Percentiles rank a stretch among this genome's conserved stretches.
These are phyloP conservation scores for Apiospora phragmitis DNA, from an alignment of 2,329 filamentous ascomycete species.

Conservation along the genomic window DNA sequence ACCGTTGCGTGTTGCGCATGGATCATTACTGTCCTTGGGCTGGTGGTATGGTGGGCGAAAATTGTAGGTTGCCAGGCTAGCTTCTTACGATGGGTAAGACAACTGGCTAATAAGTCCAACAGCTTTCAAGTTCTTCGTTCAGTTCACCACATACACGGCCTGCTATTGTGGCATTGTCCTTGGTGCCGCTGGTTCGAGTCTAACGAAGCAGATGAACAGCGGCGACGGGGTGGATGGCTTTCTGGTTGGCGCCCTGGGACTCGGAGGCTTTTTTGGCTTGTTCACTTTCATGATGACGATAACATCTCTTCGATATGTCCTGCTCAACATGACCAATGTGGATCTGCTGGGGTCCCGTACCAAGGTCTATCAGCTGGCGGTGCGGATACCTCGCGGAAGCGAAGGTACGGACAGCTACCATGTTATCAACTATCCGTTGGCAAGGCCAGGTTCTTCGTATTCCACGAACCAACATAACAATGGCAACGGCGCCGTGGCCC, in stretches of 20 bases:
- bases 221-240: constrained; percentile 51
- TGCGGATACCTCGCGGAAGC: constrained; percentile 62
- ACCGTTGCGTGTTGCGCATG: constrained; percentile 83
- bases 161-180: constrained; percentile 67
- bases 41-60: constrained; percentile 89
- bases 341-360: constrained; percentile 67
- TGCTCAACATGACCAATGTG: constrained; percentile 80
- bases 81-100: constrained; percentile 7
- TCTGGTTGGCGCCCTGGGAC: constrained; percentile 65
- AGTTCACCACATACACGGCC: constrained; percentile 76
- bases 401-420: constrained; percentile 42
- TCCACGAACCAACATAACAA: constrained; percentile 16
- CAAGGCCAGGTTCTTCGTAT: constrained; percentile 15
- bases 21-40: constrained; percentile 97
- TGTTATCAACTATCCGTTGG: constrained; percentile 62
- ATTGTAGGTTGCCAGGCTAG: constrained; percentile 45
- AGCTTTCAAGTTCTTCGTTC: constrained; percentile 90
- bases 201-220: constrained; percentile 53
- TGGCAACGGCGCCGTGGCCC: constrained; percentile 9
- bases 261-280: constrained; percentile 74
- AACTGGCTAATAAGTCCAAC: constrained; percentile 14
- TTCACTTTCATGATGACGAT: constrained; percentile 77
- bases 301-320: constrained; percentile 69
- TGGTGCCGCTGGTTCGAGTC: constrained; percentile 62
- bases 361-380: constrained; percentile 71